Conservation (phyloP, 257 asterid genomes). For the Ophiorrhiza pumila region DNA sequence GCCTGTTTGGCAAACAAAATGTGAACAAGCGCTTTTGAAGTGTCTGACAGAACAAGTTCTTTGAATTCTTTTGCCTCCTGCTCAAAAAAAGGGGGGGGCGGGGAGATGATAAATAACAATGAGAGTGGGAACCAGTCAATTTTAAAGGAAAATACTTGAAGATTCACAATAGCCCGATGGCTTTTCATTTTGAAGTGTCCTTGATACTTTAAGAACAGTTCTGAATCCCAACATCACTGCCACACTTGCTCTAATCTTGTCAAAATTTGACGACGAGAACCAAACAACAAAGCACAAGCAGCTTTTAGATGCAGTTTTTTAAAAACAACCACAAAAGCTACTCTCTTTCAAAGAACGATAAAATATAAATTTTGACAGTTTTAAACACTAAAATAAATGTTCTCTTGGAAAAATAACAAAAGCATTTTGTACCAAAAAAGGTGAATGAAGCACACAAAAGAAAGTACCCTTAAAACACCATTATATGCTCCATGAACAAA, state of each 20-base stretch:
- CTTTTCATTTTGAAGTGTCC: neutral
- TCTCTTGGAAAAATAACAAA: neutral
- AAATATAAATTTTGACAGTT: neutral
- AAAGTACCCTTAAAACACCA: slow-evolving; percentile 76
- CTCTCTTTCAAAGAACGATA: too few species aligned
- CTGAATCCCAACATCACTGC: neutral
- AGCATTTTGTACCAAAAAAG: too few species aligned
- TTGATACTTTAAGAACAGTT: neutral
- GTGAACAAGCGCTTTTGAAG: slow-evolving; percentile 87
- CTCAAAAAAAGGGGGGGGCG: too few species aligned
- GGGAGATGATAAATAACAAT: neutral
- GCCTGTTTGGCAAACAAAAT: slow-evolving; percentile 84
- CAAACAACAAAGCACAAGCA: neutral
- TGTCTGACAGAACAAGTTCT: slow-evolving; percentile 57
- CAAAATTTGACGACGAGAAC: neutral
- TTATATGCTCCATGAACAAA: slow-evolving; percentile 83
- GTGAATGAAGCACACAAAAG: slow-evolving; percentile 20
- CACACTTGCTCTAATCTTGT: neutral
- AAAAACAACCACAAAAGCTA: neutral
- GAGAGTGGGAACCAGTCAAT: neutral
- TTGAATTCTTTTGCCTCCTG: slow-evolving; percentile 69
- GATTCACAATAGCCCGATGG: too few species aligned
- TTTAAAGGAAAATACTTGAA: neutral
- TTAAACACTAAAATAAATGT: neutral
- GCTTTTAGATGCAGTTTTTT: too few species aligned